Percentiles rank a stretch among this genome's conserved stretches.
Conservation (phyloP, 2,329 filamentous ascomycete genomes). For the Zymoseptoria crescenta region DNA sequence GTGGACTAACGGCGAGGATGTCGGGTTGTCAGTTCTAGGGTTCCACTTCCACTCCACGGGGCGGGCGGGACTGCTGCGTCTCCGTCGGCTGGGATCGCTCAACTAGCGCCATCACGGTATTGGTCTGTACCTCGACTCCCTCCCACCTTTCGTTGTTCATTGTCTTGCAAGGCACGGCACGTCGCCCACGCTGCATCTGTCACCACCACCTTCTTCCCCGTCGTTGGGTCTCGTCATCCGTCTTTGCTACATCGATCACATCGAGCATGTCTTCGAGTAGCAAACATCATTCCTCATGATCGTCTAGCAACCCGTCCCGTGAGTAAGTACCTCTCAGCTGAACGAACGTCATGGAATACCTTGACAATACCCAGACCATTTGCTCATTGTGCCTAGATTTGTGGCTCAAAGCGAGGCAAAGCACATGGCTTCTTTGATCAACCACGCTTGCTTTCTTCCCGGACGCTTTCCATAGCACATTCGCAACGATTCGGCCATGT, state of each 20-base stretch:
- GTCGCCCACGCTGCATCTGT: neutral
- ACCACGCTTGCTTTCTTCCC: slow-evolving; percentile 1
- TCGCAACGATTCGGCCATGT: slow-evolving; percentile 9
- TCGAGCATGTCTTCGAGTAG: neutral
- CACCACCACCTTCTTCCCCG: neutral
- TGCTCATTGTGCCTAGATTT: slow-evolving; percentile 17
- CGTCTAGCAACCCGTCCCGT: neutral
- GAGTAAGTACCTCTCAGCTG: neutral
- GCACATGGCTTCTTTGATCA: slow-evolving; percentile 17
- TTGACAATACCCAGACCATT: neutral
- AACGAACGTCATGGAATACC: neutral
- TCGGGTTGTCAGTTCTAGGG: neutral
- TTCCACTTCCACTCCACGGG: neutral
- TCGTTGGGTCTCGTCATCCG: neutral
- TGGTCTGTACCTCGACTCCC: neutral
- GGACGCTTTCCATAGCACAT: slow-evolving; percentile 3
- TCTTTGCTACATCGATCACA: neutral
- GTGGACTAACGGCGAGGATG: neutral
- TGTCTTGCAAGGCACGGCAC: neutral
- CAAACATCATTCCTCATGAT: neutral
- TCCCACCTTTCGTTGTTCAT: neutral
- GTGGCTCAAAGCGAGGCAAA: slow-evolving; percentile 14
- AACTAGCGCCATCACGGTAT: neutral
- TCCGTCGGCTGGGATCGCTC: neutral
- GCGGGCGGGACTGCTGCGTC: neutral